phyloP scores from a whole-genome alignment of 2,329 filamentous ascomycete species.

The Ophiosphaerella korrae region DNA sequence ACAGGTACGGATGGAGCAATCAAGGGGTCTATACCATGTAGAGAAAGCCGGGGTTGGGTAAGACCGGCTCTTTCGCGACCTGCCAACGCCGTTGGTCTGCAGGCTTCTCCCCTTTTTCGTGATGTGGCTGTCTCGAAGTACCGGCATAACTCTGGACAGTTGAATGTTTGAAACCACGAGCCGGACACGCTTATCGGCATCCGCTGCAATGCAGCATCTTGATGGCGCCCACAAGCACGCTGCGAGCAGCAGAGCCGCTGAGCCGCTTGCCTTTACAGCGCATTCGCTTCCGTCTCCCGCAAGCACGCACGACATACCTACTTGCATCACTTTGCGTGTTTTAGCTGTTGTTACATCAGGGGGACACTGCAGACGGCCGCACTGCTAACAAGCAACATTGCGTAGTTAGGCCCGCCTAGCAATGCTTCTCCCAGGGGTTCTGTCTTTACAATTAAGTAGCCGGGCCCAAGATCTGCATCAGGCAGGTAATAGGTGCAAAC shows the following conservation, averaged over 20 bases:
- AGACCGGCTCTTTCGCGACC: constrained; percentile 22
- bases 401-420: constrained; percentile 13
- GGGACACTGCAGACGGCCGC: constrained; percentile 37
- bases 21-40: constrained; percentile 16
- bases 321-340: constrained; percentile 38
- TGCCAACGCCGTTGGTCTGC: constrained; percentile 30
- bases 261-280: constrained; percentile 32
- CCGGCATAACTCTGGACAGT: constrained; percentile 10
- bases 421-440: constrained; percentile 10
- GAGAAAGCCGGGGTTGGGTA: constrained; percentile 27
- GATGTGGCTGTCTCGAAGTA: constrained; percentile 15
- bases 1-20: constrained; percentile 29
- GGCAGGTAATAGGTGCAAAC: constrained; percentile 26
- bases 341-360: constrained; percentile 31
- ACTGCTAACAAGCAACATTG: constrained; percentile 29
- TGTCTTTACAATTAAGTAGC: constrained; percentile 1
- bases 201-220: constrained; percentile 32
- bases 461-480: constrained; percentile 9
- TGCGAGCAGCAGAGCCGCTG: constrained; percentile 36
- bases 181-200: constrained; percentile 21
- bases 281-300: constrained; percentile 34
- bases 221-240: constrained; percentile 29
- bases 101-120: constrained; percentile 11
- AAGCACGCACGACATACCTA: constrained; percentile 44
- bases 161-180: constrained; percentile 3